phyloP scores from a whole-genome alignment of 2,329 filamentous ascomycete genomes.

The Claviceps sp. region DNA sequence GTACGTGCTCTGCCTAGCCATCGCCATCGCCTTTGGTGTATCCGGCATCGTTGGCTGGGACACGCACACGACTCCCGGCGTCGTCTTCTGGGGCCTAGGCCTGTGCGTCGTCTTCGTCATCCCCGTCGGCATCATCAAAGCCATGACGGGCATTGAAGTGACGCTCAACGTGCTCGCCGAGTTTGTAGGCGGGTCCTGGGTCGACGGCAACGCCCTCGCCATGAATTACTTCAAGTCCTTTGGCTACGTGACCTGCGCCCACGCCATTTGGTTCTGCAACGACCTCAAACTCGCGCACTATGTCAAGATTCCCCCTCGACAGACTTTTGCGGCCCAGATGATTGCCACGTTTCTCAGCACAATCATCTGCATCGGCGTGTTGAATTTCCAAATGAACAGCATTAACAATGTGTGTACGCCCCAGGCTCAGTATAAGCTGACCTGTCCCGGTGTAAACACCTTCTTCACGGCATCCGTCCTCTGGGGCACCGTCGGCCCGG shows the following conservation, averaged over 20 bases:
- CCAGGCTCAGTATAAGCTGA: constrained; percentile 33
- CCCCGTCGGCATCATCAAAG: constrained; percentile 38
- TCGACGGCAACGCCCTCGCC: constrained; percentile 35
- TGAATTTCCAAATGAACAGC: constrained; percentile 35
- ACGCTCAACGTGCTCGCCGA: constrained; percentile 40
- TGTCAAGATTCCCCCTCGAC: constrained; percentile 46
- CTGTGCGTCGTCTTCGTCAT: constrained; percentile 38
- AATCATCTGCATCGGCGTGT: constrained; percentile 34
- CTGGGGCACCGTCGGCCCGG: constrained; percentile 40
- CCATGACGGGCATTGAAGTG: constrained; percentile 39
- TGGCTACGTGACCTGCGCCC: constrained; percentile 34
- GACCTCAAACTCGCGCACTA: constrained; percentile 39
- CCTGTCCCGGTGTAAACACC: constrained; percentile 38
- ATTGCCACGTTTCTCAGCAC: constrained; percentile 41
- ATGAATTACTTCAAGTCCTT: constrained; percentile 44
- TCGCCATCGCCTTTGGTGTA: constrained; percentile 32
- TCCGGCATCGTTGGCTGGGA: constrained; percentile 34
- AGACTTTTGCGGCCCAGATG: constrained; percentile 46
- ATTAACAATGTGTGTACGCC: constrained; percentile 36
- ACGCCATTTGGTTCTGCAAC: constrained; percentile 37
- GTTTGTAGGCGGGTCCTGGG: constrained; percentile 37
- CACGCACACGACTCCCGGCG: constrained; percentile 36
- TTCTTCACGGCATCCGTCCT: constrained; percentile 44
- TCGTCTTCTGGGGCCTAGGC: constrained; percentile 36
- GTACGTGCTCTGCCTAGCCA: constrained; percentile 30